Evolutionary conservation across 805 yeast genomes (phyloP), one percentile per base, ranked within the genome.

Genomic region (Blastobotrys peoriensis): DNA sequence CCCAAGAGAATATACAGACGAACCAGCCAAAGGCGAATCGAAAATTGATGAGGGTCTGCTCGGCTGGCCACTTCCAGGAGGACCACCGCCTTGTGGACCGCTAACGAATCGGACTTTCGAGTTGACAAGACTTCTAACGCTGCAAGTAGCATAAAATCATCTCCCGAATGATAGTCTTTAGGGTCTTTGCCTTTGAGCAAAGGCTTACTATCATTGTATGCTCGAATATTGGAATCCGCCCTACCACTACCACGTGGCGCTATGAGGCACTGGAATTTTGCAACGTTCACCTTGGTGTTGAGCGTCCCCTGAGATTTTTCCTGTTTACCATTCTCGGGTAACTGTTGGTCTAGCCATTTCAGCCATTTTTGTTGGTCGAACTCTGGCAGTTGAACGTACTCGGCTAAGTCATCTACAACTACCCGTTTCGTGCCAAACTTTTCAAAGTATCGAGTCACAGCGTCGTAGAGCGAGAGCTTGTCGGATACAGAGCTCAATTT

Each of bases 91-190:
- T 69, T 68, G 4, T 73, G 45, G 3, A 44, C 1, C 66, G 52
- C 17, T 63, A 63, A 5, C 50, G 50, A 57, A 36, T 23, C 60
- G 51, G 8, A 54, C 46, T 5, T 55, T 40, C 16, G 46, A 2
- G 52, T 51, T 8, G 10, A 8, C 28, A 63, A 59, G 13, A 65
- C 44, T 1, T 63, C 61, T 56, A 73, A 63, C 0, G 79, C 70
- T 1, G 81, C 75, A 39, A 81, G 61, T 4, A 87, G 59, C 6
- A 85, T 61, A 38, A 85, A 73, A 44, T 81, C 86, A 48, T 83
- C 79, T 4, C 83, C 85, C 2, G 78, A 59, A 50, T 81, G 83
- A 59, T 82, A 83, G 58, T 88, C 96, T 34, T 83, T 82, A 44
- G 69, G 72, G 39, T 69, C 66, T 56, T 76, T 75, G 4, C 51